Percentiles rank a stretch among this genome's conserved stretches.
Evolutionary conservation across 345 rosid genomes (phyloP).

Genomic region (Aurinia saxatilis): DNA sequence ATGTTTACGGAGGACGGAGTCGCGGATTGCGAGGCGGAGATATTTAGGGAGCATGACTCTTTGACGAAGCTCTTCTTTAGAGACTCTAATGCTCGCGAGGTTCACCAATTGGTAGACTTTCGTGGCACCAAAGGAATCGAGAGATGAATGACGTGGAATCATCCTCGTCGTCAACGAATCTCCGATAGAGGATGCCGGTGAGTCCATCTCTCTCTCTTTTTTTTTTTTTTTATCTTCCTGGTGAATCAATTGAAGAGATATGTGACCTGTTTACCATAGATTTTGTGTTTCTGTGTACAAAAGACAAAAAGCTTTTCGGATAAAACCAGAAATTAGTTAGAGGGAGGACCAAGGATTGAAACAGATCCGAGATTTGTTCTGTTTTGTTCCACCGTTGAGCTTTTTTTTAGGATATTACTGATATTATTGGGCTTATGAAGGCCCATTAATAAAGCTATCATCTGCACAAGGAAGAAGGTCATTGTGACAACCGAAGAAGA

Average conservation of each 20-base stretch:
- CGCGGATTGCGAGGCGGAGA: constrained; percentile 56
- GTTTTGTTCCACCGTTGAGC: constrained; percentile 23
- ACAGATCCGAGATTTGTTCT: constrained; percentile 16
- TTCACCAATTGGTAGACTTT: constrained; percentile 58
- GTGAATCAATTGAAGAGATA: not conserved
- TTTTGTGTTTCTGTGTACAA: too few relatives aligned
- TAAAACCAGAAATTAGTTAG: not conserved
- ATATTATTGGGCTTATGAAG: not conserved
- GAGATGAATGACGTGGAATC: constrained; percentile 51
- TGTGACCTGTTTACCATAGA: too few relatives aligned
- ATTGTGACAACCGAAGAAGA: constrained; percentile 1
- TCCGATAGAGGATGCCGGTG: constrained; percentile 39
- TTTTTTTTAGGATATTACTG: constrained; percentile 9
- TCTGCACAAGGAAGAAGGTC: not conserved
- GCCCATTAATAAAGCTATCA: not conserved
- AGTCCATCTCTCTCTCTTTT: constrained; percentile 33
- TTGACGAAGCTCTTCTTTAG: constrained; percentile 56
- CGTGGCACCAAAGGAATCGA: constrained; percentile 42
- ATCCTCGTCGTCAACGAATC: constrained; percentile 45
- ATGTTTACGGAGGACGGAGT: constrained; percentile 49
- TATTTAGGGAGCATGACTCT: constrained; percentile 59
- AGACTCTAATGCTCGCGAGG: constrained; percentile 57
- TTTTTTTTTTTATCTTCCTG: not conserved
- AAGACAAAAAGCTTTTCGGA: too few relatives aligned
- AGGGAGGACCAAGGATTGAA: not conserved